Evolutionary conservation across 2,329 filamentous ascomycete species (phyloP), one percentile per base, ranked within the genome.

Genomic region (Botrytis aclada): DNA sequence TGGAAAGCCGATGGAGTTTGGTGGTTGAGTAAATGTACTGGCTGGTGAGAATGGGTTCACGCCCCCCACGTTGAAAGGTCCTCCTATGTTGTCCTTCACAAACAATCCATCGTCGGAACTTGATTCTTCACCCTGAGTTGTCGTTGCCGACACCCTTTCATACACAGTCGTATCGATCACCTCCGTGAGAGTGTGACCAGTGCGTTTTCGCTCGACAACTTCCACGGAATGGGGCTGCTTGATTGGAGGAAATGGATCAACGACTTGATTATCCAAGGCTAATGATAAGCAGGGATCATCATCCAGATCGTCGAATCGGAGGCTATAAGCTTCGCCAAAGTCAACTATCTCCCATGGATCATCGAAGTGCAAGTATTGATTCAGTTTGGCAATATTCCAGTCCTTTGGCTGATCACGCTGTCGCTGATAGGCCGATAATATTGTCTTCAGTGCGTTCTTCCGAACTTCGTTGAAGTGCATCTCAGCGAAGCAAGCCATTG

Each of bases 401-500:
- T 91, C 89, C 76, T 87, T 88, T 3, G 88, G 85, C 9, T 86
- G 84, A 69, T 87, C 86, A 74, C 87, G 85, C 37, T 87, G 87
- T 72, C 88, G 85, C 2, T 86, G 84, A 74, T 90, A 88, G 1
- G 87, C 84, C 71, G 83, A 84, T 69, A 87, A 85, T 34, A 91
- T 82, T 25, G 86, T 85, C 71, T 85, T 85, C 29, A 92, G 79
- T 25, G 90, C 86, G 20, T 86, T 84, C 71, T 88, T 87, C 58
- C 90, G 88, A 45, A 91, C 82, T 51, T 85, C 84, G 58, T 88
- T 87, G 73, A 92, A 91, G 77, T 90, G 88, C n/a, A 89, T 87
- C 77, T 92, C 89, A 10, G 89, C 89, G 74, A 92, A 87, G 76
- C 90, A 92, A 22, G 89, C 90, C 88, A 92, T 90, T 1, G 88